Base-by-base conservation (phyloP, 2,329 filamentous ascomycete species). In the Curvularia verruculosa region DNA sequence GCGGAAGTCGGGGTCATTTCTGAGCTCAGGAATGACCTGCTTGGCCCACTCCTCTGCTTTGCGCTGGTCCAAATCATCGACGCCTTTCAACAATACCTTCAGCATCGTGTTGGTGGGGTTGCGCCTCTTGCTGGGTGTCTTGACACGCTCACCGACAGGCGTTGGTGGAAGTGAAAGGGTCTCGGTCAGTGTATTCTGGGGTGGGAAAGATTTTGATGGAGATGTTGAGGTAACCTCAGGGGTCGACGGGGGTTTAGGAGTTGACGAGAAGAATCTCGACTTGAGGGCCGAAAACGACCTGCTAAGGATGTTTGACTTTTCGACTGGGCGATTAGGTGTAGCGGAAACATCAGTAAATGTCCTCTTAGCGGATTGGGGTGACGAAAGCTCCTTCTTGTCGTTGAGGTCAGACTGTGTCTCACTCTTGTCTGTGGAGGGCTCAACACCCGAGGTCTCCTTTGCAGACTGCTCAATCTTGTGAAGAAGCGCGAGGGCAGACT, bases 31-130 rank as follows among this genome's bases (percentile, higher is more conserved):
- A 13, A 66, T 57, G 9, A 68, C 50, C 9, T 66, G 48, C 26
- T 67, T 64, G 10, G 65, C 71, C 74, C 74, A 76, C 9, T 53
- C 55, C 3, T 63, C 54, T 15, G 70, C 72, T n/a, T 64, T 58
- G 1, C 46, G 51, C 23, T 54, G 49, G 29, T 73, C 69, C 12
- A 58, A 44, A 19, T 51, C 44, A 5, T 70, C 52, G n/a, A 70
- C 47, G 31, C 68, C 69, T 41, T 60, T 62, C 3, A 61, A 54
- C 5, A 73, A 54, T 3, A 64, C 49, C 13, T 54, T 65, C 45
- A 66, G 31, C 36, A 71, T 60, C 1, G 56, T 54, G 18, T 57
- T 58, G 19, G 56, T 62, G 44, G 59, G 63, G 47, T 50, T 60
- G 5, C 49, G 49, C 51, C 58, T 66, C 58, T 63, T 67, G 19